phyloP scores from a whole-genome alignment of 225 moss, liverwort and hornwort genomes.

The Thuidium tamariscinum region DNA sequence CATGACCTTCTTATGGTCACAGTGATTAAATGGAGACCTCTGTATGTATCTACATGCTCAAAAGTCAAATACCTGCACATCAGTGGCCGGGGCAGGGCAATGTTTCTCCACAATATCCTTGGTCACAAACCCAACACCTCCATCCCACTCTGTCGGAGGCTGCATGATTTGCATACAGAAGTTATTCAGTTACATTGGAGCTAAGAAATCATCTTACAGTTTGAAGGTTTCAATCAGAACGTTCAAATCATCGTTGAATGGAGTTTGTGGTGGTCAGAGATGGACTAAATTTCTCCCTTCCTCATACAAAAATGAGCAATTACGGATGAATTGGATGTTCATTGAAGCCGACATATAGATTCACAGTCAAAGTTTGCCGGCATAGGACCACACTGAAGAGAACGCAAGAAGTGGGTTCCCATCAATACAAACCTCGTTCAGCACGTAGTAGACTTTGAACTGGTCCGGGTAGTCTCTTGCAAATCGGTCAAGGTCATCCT shows the following conservation, averaged over 20 bases:
- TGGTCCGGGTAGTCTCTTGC: conserved; percentile 60
- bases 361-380: neutral
- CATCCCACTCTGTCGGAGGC: conserved; percentile 79
- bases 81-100: conserved; percentile 67
- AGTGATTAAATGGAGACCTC: neutral
- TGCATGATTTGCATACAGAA: conserved; percentile 17
- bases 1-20: neutral
- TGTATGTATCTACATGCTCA: neutral
- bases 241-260: neutral
- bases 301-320: neutral
- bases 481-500: conserved; percentile 86
- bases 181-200: neutral
- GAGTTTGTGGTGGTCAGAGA: neutral
- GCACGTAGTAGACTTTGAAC: conserved; percentile 84
- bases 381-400: neutral
- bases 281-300: neutral
- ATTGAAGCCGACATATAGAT: neutral
- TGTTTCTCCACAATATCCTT: conserved; percentile 66
- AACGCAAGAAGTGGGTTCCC: neutral
- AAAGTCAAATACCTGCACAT: conserved; percentile 54
- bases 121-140: conserved; percentile 76
- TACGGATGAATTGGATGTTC: neutral
- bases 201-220: neutral
- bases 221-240: neutral
- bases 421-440: conserved; percentile 52